Conservation (phyloP, 2,329 filamentous ascomycete species). For the Pseudogymnoascus sp. region DNA sequence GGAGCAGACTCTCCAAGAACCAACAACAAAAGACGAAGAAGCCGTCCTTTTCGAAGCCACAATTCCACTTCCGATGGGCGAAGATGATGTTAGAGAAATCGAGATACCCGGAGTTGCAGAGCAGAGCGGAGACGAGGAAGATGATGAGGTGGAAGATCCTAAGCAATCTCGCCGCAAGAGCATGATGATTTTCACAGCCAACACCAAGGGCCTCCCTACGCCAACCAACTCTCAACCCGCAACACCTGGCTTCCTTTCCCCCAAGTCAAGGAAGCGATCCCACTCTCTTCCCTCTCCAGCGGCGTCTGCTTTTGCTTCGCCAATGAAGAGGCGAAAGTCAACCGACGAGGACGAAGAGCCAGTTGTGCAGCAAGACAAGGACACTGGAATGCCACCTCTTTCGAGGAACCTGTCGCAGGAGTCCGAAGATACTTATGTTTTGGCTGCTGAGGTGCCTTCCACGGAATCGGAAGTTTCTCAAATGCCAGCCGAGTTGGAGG, state of each 20-base stretch:
- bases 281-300: constrained; percentile 25
- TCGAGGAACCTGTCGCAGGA: constrained; percentile 9
- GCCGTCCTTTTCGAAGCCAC: constrained; percentile 38
- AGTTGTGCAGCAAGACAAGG: not conserved
- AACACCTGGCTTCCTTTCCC: constrained; percentile 17
- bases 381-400: not conserved
- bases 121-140: constrained; percentile 56
- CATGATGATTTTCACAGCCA: constrained; percentile 34
- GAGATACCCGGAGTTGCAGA: constrained; percentile 64
- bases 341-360: not conserved
- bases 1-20: constrained; percentile 14
- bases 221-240: constrained; percentile 23
- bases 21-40: constrained; percentile 19
- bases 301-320: constrained; percentile 17
- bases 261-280: constrained; percentile 24
- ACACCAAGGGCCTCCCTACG: constrained; percentile 19
- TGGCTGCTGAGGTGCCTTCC: not conserved
- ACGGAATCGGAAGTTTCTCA: not conserved
- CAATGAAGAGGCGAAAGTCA: constrained; percentile 17
- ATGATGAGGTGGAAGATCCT: constrained; percentile 35
- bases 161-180: constrained; percentile 35
- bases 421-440: not conserved
- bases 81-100: constrained; percentile 70
- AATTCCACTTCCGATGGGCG: constrained; percentile 61
- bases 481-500: not conserved